These are phyloP conservation scores for Fusarium agapanthi DNA, from an alignment of 2,329 filamentous ascomycete genomes.

Conservation along the genomic window DNA sequence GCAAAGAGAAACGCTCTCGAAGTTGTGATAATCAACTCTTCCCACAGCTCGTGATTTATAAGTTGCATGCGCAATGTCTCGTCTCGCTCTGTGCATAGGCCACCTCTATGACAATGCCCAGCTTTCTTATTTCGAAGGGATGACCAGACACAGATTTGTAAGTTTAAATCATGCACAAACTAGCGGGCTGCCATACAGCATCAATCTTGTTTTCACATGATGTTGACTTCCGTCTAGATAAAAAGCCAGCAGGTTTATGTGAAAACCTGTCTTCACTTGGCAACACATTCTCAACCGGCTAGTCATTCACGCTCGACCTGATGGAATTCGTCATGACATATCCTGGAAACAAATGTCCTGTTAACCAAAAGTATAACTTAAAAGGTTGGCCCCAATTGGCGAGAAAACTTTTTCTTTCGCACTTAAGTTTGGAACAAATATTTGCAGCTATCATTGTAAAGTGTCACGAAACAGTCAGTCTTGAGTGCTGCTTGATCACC, in stretches of 20 bases:
- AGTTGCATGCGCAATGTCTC: not conserved
- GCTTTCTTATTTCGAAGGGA: not conserved
- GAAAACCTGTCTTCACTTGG: not conserved
- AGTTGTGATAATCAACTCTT: not conserved
- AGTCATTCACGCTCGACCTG: not conserved
- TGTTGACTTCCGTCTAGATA: not conserved
- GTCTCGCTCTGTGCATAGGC: not conserved
- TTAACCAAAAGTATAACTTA: not conserved
- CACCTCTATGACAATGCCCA: not conserved
- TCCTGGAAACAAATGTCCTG: not conserved
- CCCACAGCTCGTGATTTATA: not conserved
- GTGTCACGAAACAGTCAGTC: conserved; percentile 10
- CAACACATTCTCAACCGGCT: not conserved
- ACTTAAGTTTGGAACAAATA: not conserved
- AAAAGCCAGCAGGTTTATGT: not conserved
- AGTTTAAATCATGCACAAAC: not conserved
- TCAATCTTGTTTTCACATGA: not conserved
- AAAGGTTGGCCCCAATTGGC: too few species aligned
- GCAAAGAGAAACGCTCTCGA: not conserved
- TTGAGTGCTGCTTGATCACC: not conserved
- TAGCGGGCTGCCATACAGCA: not conserved
- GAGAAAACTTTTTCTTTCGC: not conserved
- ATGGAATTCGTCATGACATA: not conserved
- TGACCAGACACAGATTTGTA: not conserved
- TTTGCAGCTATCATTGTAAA: not conserved